Conservation (phyloP, 371 early-diverging fungal species). For the Capniomyces stellatus region DNA sequence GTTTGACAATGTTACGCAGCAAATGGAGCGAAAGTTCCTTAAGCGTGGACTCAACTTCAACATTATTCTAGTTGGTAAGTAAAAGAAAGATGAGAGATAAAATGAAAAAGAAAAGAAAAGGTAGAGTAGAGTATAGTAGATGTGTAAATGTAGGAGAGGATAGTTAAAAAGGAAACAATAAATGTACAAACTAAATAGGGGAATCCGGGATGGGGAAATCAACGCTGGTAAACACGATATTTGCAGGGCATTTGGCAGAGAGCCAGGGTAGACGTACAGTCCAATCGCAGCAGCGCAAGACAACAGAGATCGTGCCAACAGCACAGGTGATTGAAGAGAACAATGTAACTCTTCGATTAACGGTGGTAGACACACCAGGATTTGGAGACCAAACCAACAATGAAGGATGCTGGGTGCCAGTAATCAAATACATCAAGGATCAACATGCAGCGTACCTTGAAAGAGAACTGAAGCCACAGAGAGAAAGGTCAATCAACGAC, state of each 20-base stretch:
- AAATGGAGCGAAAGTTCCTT: constrained; percentile 79
- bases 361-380: constrained; percentile 92
- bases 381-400: constrained; percentile 92
- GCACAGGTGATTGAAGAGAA: constrained; percentile 72
- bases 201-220: constrained; percentile 98
- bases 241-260: constrained; percentile 69
- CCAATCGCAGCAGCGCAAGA: constrained; percentile 58
- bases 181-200: too few species aligned
- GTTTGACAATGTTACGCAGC: constrained; percentile 83
- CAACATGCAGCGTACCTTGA: constrained; percentile 77
- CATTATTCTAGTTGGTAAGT: constrained; percentile 88
- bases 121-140: too few species aligned
- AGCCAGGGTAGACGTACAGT: constrained; percentile 56
- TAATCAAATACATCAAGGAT: constrained; percentile 80
- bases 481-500: constrained; percentile 81
- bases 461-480: constrained; percentile 66
- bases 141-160: too few species aligned
- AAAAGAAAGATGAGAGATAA: too few species aligned
- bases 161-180: too few species aligned
- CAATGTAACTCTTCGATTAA: constrained; percentile 63
- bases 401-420: constrained; percentile 78
- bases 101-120: too few species aligned
- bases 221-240: constrained; percentile 93
- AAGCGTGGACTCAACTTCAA: constrained; percentile 91
- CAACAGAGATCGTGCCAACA: constrained; percentile 66